Evolutionary conservation across 2,329 filamentous ascomycete species (phyloP).

Genomic region (Mollisia scopiformis): DNA sequence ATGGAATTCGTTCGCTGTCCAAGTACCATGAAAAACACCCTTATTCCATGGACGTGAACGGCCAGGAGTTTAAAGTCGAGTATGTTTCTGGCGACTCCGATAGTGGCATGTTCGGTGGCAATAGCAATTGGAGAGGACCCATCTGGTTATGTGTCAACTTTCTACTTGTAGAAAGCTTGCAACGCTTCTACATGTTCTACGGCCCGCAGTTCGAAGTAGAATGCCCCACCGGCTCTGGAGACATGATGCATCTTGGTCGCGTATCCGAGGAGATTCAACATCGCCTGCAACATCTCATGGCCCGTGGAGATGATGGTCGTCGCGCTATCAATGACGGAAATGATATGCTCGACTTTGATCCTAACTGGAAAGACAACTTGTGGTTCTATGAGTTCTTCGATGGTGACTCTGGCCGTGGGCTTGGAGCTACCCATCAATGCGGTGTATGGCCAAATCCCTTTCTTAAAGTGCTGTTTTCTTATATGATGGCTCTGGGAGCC

Average conservation of each 20-base stretch:
- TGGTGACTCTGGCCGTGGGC: conserved; percentile 83
- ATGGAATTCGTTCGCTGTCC: conserved; percentile 90
- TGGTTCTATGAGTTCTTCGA: conserved; percentile 99
- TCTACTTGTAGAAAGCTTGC: conserved; percentile 88
- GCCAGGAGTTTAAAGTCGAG: conserved; percentile 82
- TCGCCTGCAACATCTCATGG: conserved; percentile 88
- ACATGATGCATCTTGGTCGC: conserved; percentile 93
- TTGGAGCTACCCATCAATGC: conserved; percentile 92
- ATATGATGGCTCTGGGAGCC: no score
- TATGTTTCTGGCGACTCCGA: conserved; percentile 97
- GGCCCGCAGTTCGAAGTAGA: conserved; percentile 87
- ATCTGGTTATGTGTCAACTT: conserved; percentile 98
- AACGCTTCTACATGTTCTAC: conserved; percentile 96
- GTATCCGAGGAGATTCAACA: conserved; percentile 96
- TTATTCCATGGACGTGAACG: conserved; percentile 94
- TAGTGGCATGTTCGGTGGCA: conserved; percentile 91
- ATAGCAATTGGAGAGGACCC: conserved; percentile 96
- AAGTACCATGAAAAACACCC: conserved; percentile 90
- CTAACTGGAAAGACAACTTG: conserved; percentile 89
- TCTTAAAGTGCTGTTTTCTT: no score
- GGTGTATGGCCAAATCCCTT: no score
- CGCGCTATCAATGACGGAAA: conserved; percentile 87
- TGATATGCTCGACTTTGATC: conserved; percentile 86
- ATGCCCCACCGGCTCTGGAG: conserved; percentile 90
- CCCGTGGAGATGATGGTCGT: conserved; percentile 79